Conservation (phyloP, 2,329 filamentous ascomycete species). For the Scytalidium lignicola region DNA sequence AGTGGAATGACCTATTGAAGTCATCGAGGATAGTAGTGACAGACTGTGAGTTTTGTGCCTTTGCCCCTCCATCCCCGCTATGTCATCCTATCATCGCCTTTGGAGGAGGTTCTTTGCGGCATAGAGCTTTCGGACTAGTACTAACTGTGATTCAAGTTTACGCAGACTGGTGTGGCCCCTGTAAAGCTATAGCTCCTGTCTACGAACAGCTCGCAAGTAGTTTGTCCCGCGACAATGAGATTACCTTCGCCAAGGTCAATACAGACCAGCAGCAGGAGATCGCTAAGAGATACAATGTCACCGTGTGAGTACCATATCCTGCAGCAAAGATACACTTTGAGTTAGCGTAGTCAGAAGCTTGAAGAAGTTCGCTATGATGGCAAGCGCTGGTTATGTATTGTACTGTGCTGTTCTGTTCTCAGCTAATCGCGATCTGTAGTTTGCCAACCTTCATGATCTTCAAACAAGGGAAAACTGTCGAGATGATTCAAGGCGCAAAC, state of each 20-base stretch:
- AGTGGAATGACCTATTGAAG: conserved; percentile 64
- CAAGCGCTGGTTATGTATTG: neutral
- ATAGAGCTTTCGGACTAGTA: conserved; percentile 5
- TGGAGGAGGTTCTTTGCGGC: neutral
- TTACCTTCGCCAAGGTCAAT: conserved; percentile 86
- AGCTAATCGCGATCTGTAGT: conserved; percentile 24
- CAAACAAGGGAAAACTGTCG: conserved; percentile 61
- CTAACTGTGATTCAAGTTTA: conserved; percentile 56
- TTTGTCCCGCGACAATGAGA: conserved; percentile 64
- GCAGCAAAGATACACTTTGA: neutral
- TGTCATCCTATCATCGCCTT: neutral
- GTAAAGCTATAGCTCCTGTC: conserved; percentile 81
- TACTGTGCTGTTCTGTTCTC: neutral
- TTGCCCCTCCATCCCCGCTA: conserved; percentile 24
- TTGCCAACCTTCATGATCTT: conserved; percentile 92
- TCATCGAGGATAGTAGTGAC: conserved; percentile 76
- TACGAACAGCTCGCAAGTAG: conserved; percentile 72
- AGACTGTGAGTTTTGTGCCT: conserved; percentile 64
- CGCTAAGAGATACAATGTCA: conserved; percentile 66
- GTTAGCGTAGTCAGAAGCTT: neutral
- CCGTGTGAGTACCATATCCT: conserved; percentile 42
- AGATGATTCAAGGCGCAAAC: conserved; percentile 71
- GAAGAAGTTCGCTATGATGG: too few relatives aligned
- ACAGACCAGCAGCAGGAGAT: conserved; percentile 72
- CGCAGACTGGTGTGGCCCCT: conserved; percentile 87